Evolutionary conservation across 1,284 basidiomycete genomes (phyloP), one percentile per base, ranked within the genome.

Genomic region (Malassezia pachydermatis): DNA sequence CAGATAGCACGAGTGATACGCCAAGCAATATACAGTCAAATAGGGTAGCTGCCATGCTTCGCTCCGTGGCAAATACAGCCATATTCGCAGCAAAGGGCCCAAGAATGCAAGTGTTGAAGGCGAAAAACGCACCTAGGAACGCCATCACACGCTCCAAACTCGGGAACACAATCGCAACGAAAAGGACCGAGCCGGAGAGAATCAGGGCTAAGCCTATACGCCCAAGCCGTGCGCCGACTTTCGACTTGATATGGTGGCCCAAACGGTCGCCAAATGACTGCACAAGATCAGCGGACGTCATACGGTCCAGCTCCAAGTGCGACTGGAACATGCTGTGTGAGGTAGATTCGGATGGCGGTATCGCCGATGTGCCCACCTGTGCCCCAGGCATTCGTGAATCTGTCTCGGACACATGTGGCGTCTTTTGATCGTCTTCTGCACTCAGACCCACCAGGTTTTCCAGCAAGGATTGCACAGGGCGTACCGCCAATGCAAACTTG

Each of bases 91-190:
- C 33, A 14, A 68, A 28, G 0, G 67, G 67, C 6, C 67, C 67
- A 34, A 69, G 58, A 14, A 70, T 64, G 40, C 67, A 70, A 1
- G 66, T 79, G 58, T 84, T 74, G 67, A 90, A 90, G 0, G 87
- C 84, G 29, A 84, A 81, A 71, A 88, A 89, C 1, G 70, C 82
- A 4, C 89, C 88, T 29, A 92, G 75, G 70, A 90, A 87, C 11
- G 84, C 84, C 86, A 95, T 90, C 68, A 89, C 79, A 19, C 82
- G 79, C 57, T 84, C 84, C 69, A 95, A 94, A 46, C 85, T 80
- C 1, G 90, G 89, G 33, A 94, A 75, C 49, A 82, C 30, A 1
- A 69, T 55, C 3, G 67, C 67, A 10, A 62, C 65, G 6, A 58
- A 3, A n/a, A 59, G 48, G 36, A 69, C 62, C 25, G 59, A 42